Conservation (phyloP, 148 eudicot species). For the Tetragonia tetragonoides region DNA sequence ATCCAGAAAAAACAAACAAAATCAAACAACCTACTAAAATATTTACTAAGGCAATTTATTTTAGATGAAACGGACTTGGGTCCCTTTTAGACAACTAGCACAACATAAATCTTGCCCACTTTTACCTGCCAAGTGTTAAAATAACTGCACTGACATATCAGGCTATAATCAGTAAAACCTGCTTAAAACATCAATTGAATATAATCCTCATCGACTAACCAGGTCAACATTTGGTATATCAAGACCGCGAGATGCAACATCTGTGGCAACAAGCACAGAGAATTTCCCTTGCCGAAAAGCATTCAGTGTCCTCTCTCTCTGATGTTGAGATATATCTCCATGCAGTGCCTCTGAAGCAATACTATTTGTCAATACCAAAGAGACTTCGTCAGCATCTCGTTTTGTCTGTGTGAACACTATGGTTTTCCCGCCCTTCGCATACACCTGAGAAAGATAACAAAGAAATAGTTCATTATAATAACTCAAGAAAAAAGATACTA, state of each 20-base stretch:
- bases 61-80: too few species aligned
- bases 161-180: neutral
- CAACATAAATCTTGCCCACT: neutral
- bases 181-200: neutral
- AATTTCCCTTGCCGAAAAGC: conserved; percentile 94
- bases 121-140: neutral
- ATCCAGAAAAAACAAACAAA: too few species aligned
- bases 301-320: conserved; percentile 89
- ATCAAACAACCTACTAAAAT: too few species aligned
- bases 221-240: conserved; percentile 96
- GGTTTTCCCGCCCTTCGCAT: conserved; percentile 96
- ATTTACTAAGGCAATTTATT: too few species aligned
- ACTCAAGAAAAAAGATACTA: neutral
- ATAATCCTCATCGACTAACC: conserved; percentile 48
- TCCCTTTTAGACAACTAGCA: neutral
- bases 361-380: conserved; percentile 72
- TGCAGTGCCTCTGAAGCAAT: conserved; percentile 96
- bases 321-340: conserved; percentile 98
- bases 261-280: conserved; percentile 95
- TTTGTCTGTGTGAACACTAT: conserved; percentile 94
- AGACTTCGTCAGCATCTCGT: conserved; percentile 97
- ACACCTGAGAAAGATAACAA: conserved; percentile 51
- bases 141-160: neutral
- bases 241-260: conserved; percentile 98
- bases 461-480: neutral